phyloP scores from a whole-genome alignment of 192 early-diverging fungal genomes.

The Backusella macrospora region DNA sequence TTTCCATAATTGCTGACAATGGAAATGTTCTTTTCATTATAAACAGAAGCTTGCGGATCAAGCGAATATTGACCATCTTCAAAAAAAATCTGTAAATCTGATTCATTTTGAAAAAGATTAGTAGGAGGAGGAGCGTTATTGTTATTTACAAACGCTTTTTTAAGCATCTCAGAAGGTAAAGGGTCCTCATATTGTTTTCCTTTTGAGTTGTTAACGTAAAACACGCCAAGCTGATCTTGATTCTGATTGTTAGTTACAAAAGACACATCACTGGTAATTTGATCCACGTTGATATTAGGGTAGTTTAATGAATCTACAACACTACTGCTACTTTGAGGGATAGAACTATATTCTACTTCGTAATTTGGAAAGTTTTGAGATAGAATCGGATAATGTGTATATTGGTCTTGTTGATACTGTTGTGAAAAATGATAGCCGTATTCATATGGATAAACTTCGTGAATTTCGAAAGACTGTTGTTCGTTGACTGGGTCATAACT shows the following conservation, averaged over 20 bases:
- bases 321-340: not conserved
- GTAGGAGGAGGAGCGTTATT: no score
- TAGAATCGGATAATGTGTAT: not conserved
- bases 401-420: conserved; percentile 8
- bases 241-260: not conserved
- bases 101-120: not conserved
- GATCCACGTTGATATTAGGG: no score
- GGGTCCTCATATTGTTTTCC: not conserved
- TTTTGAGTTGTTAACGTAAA: not conserved
- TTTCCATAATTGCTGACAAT: not conserved
- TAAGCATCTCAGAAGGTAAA: conserved; percentile 1
- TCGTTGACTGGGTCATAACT: not conserved
- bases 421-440: conserved; percentile 9
- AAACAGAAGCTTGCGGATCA: not conserved
- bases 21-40: not conserved
- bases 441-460: conserved; percentile 13
- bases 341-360: not conserved
- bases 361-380: not conserved
- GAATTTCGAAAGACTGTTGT: not conserved
- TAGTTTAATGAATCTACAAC: not conserved
- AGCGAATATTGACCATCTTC: not conserved
- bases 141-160: not conserved
- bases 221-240: not conserved
- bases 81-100: not conserved
- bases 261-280: not conserved